Percentiles rank a stretch among this genome's conserved stretches.
Conservation (phyloP, 345 rosid genomes). For the Erysimum cheiranthoides region DNA sequence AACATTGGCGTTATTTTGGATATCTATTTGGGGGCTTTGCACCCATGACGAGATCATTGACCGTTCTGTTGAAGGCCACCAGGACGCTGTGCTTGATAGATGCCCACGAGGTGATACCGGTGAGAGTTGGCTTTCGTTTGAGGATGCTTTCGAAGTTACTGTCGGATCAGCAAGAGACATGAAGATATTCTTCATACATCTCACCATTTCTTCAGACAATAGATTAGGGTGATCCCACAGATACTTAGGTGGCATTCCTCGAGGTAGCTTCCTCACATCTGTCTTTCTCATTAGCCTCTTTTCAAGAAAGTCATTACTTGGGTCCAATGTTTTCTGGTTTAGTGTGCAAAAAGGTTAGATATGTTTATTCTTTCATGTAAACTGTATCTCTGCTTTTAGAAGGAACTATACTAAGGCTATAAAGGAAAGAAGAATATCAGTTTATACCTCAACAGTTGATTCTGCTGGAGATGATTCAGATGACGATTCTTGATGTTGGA, state of each 20-base stretch:
- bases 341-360: slow-evolving; percentile 24
- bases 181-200: slow-evolving; percentile 91
- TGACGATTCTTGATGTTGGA: slow-evolving; percentile 49
- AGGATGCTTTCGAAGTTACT: slow-evolving; percentile 56
- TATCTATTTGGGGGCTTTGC: slow-evolving; percentile 76
- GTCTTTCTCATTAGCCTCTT: slow-evolving; percentile 44
- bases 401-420: slow-evolving; percentile 18
- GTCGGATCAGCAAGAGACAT: slow-evolving; percentile 81
- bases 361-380: slow-evolving; percentile 29
- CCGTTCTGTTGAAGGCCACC: slow-evolving; percentile 84
- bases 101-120: slow-evolving; percentile 81
- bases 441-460: slow-evolving; percentile 55
- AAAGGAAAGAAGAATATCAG: slow-evolving; percentile 21
- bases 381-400: neutral
- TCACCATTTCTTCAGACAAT: slow-evolving; percentile 87
- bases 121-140: slow-evolving; percentile 63
- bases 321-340: slow-evolving; percentile 53
- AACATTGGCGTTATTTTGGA: slow-evolving; percentile 55
- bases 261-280: slow-evolving; percentile 54
- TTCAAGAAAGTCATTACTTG: slow-evolving; percentile 37
- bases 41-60: slow-evolving; percentile 76
- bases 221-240: slow-evolving; percentile 84
- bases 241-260: slow-evolving; percentile 61
- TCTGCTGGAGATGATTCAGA: slow-evolving; percentile 52
- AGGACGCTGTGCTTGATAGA: slow-evolving; percentile 75